Evolutionary conservation across 306 rosid genomes (phyloP).

Genomic region (Acacia confusa): DNA sequence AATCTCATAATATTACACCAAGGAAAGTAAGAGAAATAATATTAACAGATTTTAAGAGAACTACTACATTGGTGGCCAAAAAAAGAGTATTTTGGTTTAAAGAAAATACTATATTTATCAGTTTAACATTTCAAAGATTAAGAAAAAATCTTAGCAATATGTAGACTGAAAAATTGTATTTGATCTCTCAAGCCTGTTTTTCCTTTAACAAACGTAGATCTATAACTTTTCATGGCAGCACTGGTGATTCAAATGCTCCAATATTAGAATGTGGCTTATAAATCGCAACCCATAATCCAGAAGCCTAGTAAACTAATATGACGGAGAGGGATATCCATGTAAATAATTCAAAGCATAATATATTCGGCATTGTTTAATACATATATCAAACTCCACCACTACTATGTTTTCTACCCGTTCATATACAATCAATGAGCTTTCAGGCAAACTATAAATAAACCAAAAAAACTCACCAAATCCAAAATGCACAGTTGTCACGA

Average conservation of each 20-base stretch:
- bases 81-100: background rate
- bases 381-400: conserved; percentile 9
- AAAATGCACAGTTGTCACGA: conserved; percentile 9
- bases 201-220: conserved; percentile 9
- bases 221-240: conserved; percentile 2
- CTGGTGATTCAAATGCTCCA: background rate
- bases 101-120: background rate
- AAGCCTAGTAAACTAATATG: conserved; percentile 23
- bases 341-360: background rate
- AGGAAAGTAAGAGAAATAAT: conserved; percentile 21
- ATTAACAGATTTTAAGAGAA: conserved; percentile 3
- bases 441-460: conserved; percentile 16
- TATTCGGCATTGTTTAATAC: conserved; percentile 2
- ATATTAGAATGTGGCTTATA: conserved; percentile 39
- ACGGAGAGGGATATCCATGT: conserved; percentile 12
- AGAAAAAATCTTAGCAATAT: conserved; percentile 13
- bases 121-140: conserved; percentile 13
- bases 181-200: background rate
- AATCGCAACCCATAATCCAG: conserved; percentile 16
- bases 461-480: background rate
- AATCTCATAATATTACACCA: background rate
- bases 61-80: background rate
- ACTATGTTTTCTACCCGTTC: conserved; percentile 1
- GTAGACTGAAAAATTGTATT: background rate
- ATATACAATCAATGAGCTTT: conserved; percentile 17